Conservation (phyloP, 345 rosid species). For the Acer yangbiense region DNA sequence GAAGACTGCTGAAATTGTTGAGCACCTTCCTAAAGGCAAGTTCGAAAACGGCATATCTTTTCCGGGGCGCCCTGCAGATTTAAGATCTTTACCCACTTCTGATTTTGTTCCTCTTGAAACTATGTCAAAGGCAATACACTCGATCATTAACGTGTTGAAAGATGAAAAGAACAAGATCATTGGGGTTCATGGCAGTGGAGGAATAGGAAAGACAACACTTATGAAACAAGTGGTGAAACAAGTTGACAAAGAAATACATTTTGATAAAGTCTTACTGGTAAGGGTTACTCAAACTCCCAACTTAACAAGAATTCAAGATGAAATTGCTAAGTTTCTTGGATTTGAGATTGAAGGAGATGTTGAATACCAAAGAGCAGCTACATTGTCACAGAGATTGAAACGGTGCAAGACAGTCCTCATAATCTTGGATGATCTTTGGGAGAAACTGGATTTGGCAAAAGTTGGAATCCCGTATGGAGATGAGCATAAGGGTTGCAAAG, state of each 20-base stretch:
- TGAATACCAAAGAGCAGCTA: slow-evolving; percentile 14
- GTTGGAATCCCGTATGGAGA: slow-evolving; percentile 25
- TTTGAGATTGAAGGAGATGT: slow-evolving; percentile 14
- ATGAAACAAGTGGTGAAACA: slow-evolving; percentile 7
- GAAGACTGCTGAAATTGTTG: background rate
- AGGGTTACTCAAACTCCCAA: slow-evolving; percentile 18
- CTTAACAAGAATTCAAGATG: slow-evolving; percentile 14
- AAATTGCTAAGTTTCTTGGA: slow-evolving; percentile 22
- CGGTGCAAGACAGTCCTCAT: slow-evolving; percentile 25
- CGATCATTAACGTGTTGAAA: background rate
- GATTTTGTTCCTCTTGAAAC: background rate
- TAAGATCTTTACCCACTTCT: background rate
- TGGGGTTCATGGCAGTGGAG: slow-evolving; percentile 6
- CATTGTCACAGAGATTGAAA: slow-evolving; percentile 6
- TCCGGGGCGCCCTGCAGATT: background rate
- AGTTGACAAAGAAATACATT: background rate
- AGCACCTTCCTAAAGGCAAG: background rate
- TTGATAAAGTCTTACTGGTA: slow-evolving; percentile 16
- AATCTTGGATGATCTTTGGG: slow-evolving; percentile 39
- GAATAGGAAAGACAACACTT: background rate
- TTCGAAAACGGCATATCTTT: background rate
- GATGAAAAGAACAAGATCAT: background rate
- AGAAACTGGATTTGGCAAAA: slow-evolving; percentile 16
- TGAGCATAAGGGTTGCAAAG: slow-evolving; percentile 29
- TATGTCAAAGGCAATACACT: background rate